Evolutionary conservation across 1,284 basidiomycete genomes (phyloP).

Genomic region (Ustilago cynodontis): DNA sequence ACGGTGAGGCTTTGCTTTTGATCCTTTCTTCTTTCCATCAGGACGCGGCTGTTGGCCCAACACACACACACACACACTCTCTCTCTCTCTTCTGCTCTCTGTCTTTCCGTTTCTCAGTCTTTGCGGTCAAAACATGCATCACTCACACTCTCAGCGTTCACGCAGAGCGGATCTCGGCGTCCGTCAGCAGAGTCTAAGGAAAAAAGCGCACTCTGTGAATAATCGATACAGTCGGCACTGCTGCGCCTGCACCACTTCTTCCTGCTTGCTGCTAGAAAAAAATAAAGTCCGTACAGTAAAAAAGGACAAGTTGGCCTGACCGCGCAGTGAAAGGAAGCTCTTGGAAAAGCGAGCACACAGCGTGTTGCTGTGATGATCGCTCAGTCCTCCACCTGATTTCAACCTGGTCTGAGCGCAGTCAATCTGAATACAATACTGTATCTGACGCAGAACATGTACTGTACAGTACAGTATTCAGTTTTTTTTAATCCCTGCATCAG

Average conservation of each 20-base stretch:
- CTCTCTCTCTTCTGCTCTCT: no score
- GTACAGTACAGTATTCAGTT: no score
- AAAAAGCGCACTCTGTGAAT: constrained; percentile 3
- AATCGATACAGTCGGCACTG: constrained; percentile 15
- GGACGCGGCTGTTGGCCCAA: not conserved
- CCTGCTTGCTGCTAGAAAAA: not conserved
- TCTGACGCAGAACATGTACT: constrained; percentile 9
- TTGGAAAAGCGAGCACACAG: constrained; percentile 12
- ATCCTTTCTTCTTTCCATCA: not conserved
- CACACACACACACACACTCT: no score
- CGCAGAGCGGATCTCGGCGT: constrained; percentile 1
- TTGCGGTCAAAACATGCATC: constrained; percentile 1
- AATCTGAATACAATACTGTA: not conserved
- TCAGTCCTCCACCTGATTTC: not conserved
- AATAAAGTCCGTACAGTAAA: constrained; percentile 2
- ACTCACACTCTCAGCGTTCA: not conserved
- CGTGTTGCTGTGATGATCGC: no score
- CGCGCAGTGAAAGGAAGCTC: constrained; percentile 21
- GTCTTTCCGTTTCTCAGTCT: not conserved
- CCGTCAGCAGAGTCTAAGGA: constrained; percentile 6
- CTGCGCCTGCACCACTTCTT: not conserved
- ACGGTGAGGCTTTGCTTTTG: constrained; percentile 7
- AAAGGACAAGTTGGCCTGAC: constrained; percentile 10
- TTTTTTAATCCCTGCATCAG: not conserved
- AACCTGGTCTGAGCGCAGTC: constrained; percentile 22